Evolutionary conservation across 139 green algal genomes (phyloP), one percentile per base, ranked within the genome.

Genomic region (Chlamydomonas schloesseri): DNA sequence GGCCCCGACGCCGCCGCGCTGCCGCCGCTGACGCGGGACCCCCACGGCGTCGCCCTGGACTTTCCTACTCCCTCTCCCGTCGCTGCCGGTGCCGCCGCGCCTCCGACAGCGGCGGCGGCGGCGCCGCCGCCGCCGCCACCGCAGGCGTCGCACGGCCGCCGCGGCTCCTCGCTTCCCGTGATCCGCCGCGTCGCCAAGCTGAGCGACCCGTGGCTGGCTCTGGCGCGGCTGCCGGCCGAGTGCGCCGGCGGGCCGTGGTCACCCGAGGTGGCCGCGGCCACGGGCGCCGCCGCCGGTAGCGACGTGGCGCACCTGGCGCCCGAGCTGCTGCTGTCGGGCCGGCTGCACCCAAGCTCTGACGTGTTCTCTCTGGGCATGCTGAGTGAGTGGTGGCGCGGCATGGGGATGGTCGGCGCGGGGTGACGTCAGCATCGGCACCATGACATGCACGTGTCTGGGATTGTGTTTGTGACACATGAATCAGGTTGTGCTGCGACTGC

Each of bases 301-400:
- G 79, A 85, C 79, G 70, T 89, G 31, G 71, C 83, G 15, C 83
- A 91, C 69, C 85, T 91, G 78, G 78, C 88, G n/a, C 88, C 88
- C 20, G 88, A 91, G 84, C 73, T 91, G 76, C 88, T 91, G 34
- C 69, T 72, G 42, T 60, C 83, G 29, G 88, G 88, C 5, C 58
- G 57, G 23, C 70, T 91, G 64, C 65, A 76, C 36, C 67, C 82
- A 37, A 53, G 57, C 20, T 80, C 69, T 0, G 88, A 91, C 70
- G 84, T 91, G 20, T 91, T 88, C 78, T 87, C 73, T 9, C 78
- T 91, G 33, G 88, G 78, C 33, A 73, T 95, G 21, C 80, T 96
- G 21, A 34, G 79, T 85, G 79, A 76, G 79, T 76, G n/a, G n/a
- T n/a, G n/a, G n/a, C n/a, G n/a, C n/a, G n/a, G n/a, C n/a, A n/a